Base-by-base conservation (phyloP, 2,329 filamentous ascomycete genomes). In the Fusarium sp. region DNA sequence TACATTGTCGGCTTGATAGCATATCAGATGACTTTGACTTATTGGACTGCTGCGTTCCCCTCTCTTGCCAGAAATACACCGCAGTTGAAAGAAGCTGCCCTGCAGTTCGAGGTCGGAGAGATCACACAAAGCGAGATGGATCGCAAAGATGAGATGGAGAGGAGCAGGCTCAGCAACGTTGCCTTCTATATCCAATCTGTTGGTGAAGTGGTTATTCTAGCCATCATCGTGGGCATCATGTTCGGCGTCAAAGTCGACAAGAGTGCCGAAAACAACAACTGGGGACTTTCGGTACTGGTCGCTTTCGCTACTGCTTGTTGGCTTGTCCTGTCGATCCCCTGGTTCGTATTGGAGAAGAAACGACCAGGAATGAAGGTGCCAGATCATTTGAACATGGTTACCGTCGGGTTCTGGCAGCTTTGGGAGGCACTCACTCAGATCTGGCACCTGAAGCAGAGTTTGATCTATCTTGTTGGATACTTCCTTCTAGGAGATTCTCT, bases 401-500 rank as follows among this genome's bases (percentile, higher is more conserved):
- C 87, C 26, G 87, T 90, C 6, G 91, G 91, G 4, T 82, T 92
- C 51, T 90, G 87, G 85, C 90, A 92, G 77, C 81, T 92, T 1
- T 86, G 83, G 64, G 84, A 88, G 70, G 91, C 91, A 0, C 63
- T 88, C 4, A 82, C 80, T 0, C 87, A 91, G 77, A 88, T 92
- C 22, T 91, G 89, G 87, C 86, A 88, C 41, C 80, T 93, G 48
- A 90, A 89, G 77, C 91, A 93, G 80, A 91, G 87, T 70, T 79
- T 92, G 33, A 82, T 91, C 24, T 93, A 92, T 78, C 85, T 93
- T 1, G 85, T 90, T 45, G 90, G 88, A 7, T 93, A 92, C 76
- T 92, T 93, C 77, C 83, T 93, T 5, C 86, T 93, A 1, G 91
- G 90, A n/a, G 91, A 93, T 79, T 90, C 88, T 3, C 83, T 92